phyloP scores from a whole-genome alignment of 257 asterid genomes.

The Solanum corneliomulleri region DNA sequence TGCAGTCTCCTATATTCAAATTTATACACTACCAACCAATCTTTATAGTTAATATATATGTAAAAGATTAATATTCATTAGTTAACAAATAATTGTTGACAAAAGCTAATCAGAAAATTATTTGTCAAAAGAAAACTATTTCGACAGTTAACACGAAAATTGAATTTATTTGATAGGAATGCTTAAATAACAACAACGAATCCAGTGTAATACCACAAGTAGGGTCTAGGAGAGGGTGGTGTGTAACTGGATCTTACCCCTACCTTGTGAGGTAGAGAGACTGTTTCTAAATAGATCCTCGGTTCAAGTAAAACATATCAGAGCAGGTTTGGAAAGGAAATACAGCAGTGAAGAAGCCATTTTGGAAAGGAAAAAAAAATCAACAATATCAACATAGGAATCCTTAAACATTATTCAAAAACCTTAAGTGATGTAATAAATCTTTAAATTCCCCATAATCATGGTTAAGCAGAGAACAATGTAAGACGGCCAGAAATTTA shows the following conservation, averaged over 20 bases:
- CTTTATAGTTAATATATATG: neutral
- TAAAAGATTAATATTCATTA: neutral
- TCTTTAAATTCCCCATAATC: neutral
- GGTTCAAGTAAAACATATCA: neutral
- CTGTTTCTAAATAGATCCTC: neutral
- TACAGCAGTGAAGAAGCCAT: neutral
- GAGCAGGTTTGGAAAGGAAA: neutral
- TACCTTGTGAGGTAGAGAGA: neutral
- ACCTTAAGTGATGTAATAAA: neutral
- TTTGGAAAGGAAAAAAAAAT: neutral
- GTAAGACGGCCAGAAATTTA: neutral
- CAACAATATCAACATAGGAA: neutral
- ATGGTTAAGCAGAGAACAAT: neutral
- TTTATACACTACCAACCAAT: neutral
- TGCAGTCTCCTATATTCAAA: neutral
- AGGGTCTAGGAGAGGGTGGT: neutral
- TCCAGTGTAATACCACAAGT: neutral
- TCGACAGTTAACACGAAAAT: neutral
- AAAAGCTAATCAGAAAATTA: neutral
- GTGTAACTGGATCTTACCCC: neutral
- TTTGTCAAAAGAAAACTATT: neutral
- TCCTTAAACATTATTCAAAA: neutral
- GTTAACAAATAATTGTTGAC: neutral
- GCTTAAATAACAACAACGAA: neutral
- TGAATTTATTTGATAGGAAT: neutral